Base-by-base conservation (phyloP, 1,139 yeast genomes). In the Hansenula lynferdii region DNA sequence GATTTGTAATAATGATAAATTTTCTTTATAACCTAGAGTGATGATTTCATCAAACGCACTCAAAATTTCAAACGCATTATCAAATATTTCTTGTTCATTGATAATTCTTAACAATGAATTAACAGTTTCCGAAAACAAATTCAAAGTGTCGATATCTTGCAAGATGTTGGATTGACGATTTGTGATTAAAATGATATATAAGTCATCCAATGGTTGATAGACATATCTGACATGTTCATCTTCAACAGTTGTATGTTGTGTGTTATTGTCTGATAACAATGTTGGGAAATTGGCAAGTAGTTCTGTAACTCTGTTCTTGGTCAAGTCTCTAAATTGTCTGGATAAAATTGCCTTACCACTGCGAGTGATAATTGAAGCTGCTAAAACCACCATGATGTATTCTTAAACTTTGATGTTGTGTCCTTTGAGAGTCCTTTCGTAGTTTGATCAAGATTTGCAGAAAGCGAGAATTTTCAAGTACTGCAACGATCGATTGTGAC, bases 21-120 rank as follows among this genome's bases (percentile, higher is more conserved):
- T 85, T 62, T 94, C 99, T 53, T 87, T 80, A 67, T 83, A 89
- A 14, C 98, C 99, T 64, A 86, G 70, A 40, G 80, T 80, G 51
- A 92, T 79, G 42, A 92, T 85, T 64, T 94, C 98, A 61, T 94
- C 98, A 58, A 94, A 92, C 3, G 97, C 95, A 56, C 85, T 77
- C 52, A 92, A 68, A 47, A 94, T 79, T 55, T 89, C 96, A 64
- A 90, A 94, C 25, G 97, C 86, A 56, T 80, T 79, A 45, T 80
- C 84, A 52, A 84, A 78, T 41, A 94, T 78, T 60, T 89, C 97
- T 40, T 82, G 71, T 62, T 89, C 97, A 59, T 85, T 96, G 42
- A 83, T 75, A 27, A 68, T 64, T 55, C 90, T 74, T 52, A 90
- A 75, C 56, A 85, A 69, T 36, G 85, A 77, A 40, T 87, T 80